phyloP scores from a whole-genome alignment of 2,329 filamentous ascomycete species.

The Fusarium avenaceum region DNA sequence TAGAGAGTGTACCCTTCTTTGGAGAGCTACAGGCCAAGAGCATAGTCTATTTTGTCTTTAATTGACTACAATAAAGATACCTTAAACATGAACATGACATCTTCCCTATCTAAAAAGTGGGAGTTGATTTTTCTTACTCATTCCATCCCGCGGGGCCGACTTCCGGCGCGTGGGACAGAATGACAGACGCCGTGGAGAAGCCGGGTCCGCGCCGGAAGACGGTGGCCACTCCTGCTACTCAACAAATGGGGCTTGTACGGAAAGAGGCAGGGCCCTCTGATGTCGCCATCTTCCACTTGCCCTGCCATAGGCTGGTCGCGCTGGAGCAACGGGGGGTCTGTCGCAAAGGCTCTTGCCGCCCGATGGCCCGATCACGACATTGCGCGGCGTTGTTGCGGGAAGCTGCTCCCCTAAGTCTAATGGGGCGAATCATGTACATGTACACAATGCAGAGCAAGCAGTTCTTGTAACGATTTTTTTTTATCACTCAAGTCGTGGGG shows the following conservation, averaged over 20 bases:
- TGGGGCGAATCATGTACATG: slow-evolving; percentile 17
- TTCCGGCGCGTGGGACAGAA: slow-evolving; percentile 41
- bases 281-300: slow-evolving; percentile 40
- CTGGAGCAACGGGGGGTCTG: slow-evolving; percentile 30
- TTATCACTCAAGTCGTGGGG: slow-evolving; percentile 20
- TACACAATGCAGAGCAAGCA: not conserved
- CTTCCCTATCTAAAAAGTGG: not conserved
- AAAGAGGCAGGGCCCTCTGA: slow-evolving; percentile 22
- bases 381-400: slow-evolving; percentile 25
- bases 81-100: not conserved
- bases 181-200: slow-evolving; percentile 26
- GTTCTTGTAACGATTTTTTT: slow-evolving; percentile 20
- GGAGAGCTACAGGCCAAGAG: not conserved
- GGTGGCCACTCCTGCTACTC: slow-evolving; percentile 30
- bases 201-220: slow-evolving; percentile 6
- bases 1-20: slow-evolving; percentile 13
- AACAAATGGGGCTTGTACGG: slow-evolving; percentile 28
- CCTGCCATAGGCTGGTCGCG: slow-evolving; percentile 31
- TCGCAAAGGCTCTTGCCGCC: slow-evolving; percentile 32
- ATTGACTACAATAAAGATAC: not conserved
- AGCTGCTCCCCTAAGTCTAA: not conserved
- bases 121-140: slow-evolving; percentile 1
- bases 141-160: slow-evolving; percentile 36
- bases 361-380: slow-evolving; percentile 45
- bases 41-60: not conserved